Percentiles rank a stretch among this genome's conserved stretches.
Conservation (phyloP, 305 asterid species). For the Caryopteris hybrid region DNA sequence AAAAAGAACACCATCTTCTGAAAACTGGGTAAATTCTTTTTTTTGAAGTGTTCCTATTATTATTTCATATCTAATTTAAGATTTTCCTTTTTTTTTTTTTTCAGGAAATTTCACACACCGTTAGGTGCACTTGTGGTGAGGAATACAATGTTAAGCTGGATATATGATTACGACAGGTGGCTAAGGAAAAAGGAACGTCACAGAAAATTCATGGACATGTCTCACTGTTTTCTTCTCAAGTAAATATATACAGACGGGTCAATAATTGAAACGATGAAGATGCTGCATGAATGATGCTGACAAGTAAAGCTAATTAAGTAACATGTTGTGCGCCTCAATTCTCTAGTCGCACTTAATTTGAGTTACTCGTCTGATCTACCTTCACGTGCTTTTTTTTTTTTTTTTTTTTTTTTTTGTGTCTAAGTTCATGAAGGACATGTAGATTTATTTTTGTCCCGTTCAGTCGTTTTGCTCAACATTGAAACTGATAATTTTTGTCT, state of each 20-base stretch:
- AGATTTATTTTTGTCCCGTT: too few species aligned
- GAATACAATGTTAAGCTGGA: constrained; percentile 50
- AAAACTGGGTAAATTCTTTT: neutral
- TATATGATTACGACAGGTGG: constrained; percentile 24
- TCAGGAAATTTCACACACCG: constrained; percentile 59
- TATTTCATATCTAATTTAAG: neutral
- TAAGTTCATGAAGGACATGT: too few species aligned
- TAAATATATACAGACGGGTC: neutral
- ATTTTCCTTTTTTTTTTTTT: constrained; percentile 14
- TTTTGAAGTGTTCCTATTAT: neutral
- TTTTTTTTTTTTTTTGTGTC: too few species aligned
- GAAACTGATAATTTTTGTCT: too few species aligned
- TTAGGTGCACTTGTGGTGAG: constrained; percentile 70
- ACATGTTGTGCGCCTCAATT: too few species aligned
- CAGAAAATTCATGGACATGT: neutral
- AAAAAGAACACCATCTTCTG: constrained; percentile 1
- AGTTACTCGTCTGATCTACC: neutral
- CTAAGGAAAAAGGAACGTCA: constrained; percentile 16
- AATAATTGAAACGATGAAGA: neutral
- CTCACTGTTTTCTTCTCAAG: constrained; percentile 15
- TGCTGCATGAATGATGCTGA: too few species aligned
- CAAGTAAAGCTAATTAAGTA: too few species aligned
- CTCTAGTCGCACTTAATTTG: too few species aligned
- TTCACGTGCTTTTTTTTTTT: neutral
- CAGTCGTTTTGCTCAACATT: too few species aligned